Conservation (phyloP, 257 asterid genomes). For the Anisodus tanguticus region DNA sequence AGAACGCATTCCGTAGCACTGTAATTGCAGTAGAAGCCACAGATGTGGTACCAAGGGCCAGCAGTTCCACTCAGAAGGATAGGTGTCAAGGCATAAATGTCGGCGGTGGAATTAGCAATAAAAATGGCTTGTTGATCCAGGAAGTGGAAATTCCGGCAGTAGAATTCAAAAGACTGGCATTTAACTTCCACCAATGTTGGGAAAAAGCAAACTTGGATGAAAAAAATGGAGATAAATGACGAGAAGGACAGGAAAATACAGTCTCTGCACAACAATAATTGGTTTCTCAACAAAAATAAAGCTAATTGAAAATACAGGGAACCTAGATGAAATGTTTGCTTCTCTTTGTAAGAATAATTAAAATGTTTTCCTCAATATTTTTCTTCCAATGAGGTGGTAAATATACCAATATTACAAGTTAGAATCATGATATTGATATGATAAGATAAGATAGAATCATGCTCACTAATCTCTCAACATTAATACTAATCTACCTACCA, state of each 20-base stretch:
- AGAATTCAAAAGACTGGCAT: not conserved
- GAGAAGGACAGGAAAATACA: not conserved
- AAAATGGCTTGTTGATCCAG: not conserved
- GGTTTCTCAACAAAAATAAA: too few species aligned
- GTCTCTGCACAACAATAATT: not conserved
- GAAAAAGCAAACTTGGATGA: not conserved
- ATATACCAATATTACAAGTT: too few species aligned
- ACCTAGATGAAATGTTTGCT: not conserved
- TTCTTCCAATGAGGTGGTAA: too few species aligned
- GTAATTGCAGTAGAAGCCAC: constrained; percentile 16
- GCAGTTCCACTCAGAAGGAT: not conserved
- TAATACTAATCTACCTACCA: too few species aligned
- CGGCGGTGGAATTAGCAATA: not conserved
- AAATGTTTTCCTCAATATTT: too few species aligned
- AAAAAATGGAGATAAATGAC: not conserved
- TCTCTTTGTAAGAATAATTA: too few species aligned
- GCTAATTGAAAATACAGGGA: not conserved
- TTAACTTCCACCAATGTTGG: not conserved
- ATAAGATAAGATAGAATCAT: too few species aligned
- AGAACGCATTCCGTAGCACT: not conserved
- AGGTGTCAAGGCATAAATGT: not conserved
- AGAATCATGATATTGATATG: too few species aligned
- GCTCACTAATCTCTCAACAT: too few species aligned
- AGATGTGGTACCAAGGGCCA: not conserved
- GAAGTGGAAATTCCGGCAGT: not conserved